Percentiles rank a stretch among this genome's conserved stretches.
These are phyloP conservation scores for Linnemannia hyalina DNA, from an alignment of 192 early-diverging fungal genomes.

Conservation along the genomic window DNA sequence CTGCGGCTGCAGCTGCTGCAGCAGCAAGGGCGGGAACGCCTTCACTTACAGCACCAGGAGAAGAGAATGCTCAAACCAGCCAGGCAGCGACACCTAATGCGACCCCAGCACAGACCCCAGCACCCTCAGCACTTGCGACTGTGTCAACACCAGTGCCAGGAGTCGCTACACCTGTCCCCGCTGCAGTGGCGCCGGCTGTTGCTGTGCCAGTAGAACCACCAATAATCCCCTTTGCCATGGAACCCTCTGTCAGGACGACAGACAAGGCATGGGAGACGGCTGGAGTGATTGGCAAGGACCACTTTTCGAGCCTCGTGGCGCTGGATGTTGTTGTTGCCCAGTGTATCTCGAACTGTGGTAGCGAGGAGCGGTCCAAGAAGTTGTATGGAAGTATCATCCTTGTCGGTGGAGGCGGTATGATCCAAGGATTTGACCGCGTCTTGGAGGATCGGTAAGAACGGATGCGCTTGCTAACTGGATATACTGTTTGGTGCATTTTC, in stretches of 20 bases:
- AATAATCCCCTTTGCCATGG: constrained; percentile 41
- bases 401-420: constrained; percentile 87
- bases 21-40: constrained; percentile 51
- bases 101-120: constrained; percentile 30
- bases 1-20: constrained; percentile 28
- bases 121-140: constrained; percentile 22
- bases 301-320: constrained; percentile 54
- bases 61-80: constrained; percentile 17
- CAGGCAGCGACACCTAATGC: constrained; percentile 14
- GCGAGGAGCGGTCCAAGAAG: constrained; percentile 79
- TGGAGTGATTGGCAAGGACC: constrained; percentile 47
- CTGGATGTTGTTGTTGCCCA: constrained; percentile 80
- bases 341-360: constrained; percentile 72
- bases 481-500: background rate
- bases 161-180: constrained; percentile 14
- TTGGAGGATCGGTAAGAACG: constrained; percentile 69
- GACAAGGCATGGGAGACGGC: constrained; percentile 48
- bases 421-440: constrained; percentile 74
- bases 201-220: background rate
- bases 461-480: background rate
- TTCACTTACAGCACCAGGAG: constrained; percentile 20
- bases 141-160: constrained; percentile 17
- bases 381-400: constrained; percentile 83
- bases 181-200: background rate
- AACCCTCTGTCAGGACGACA: constrained; percentile 48